Evolutionary conservation across 495 filamentous ascomycete species (phyloP).

Genomic region (Thozetella sp.): DNA sequence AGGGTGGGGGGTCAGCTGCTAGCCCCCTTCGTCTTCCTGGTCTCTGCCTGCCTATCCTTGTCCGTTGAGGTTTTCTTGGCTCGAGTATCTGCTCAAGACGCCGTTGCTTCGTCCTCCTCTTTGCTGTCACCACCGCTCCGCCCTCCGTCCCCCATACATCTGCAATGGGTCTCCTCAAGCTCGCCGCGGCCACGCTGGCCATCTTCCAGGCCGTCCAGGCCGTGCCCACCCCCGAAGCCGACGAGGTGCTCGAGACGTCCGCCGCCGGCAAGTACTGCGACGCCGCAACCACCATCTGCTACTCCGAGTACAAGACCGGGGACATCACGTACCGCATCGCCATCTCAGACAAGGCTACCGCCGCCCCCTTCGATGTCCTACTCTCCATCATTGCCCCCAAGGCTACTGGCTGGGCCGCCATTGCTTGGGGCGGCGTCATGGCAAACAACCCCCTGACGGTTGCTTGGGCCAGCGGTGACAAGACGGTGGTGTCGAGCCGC

Average conservation of each 20-base stretch:
- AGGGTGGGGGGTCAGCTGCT: not conserved
- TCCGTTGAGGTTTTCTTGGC: not conserved
- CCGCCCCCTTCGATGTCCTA: constrained; percentile 30
- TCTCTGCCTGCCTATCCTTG: not conserved
- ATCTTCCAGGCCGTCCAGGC: constrained; percentile 15
- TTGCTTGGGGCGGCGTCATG: constrained; percentile 41
- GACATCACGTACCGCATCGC: constrained; percentile 35
- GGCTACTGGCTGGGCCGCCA: constrained; percentile 35
- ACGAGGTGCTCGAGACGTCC: constrained; percentile 2
- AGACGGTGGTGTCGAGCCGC: constrained; percentile 27
- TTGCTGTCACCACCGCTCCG: not conserved
- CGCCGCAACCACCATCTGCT: constrained; percentile 29
- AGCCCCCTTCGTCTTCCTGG: not conserved
- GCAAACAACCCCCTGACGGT: constrained; percentile 39
- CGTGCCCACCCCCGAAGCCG: constrained; percentile 19
- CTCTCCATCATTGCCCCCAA: constrained; percentile 37
- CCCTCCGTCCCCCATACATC: not conserved
- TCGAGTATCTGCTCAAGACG: not conserved
- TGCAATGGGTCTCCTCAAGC: constrained; percentile 30
- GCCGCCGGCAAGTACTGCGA: constrained; percentile 30
- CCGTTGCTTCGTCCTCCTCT: not conserved
- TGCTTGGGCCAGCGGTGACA: constrained; percentile 30
- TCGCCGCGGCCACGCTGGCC: constrained; percentile 20
- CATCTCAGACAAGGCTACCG: constrained; percentile 34
- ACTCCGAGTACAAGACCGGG: constrained; percentile 31